A percentile compares a stretch with the other conserved stretches of the same genome.
Conservation (phyloP, 192 early-diverging fungal genomes). For the Coemansia pectinata region DNA sequence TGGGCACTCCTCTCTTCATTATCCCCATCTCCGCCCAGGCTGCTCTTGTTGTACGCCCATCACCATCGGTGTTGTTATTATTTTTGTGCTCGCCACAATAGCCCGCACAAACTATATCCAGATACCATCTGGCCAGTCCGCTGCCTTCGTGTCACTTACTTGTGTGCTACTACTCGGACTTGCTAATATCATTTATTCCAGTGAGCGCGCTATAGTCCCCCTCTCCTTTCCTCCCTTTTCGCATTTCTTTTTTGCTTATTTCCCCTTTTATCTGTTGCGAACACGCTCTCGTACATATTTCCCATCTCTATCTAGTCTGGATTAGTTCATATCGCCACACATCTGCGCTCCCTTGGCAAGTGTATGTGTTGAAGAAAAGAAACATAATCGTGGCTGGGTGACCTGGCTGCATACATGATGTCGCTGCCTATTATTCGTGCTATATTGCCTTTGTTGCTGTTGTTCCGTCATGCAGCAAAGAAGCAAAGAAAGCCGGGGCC, state of each 20-base stretch:
- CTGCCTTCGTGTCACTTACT: not conserved
- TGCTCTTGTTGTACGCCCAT: not conserved
- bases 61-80: not conserved
- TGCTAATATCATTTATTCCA: not conserved
- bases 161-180: conserved; percentile 2
- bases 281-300: not conserved
- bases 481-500: not conserved
- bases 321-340: conserved; percentile 1
- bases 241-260: not conserved
- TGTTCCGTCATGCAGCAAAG: not conserved
- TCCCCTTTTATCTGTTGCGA: not conserved
- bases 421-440: not conserved
- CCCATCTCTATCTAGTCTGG: not conserved
- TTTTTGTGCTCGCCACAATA: conserved; percentile 9
- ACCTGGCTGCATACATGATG: not conserved
- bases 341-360: not conserved
- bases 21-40: conserved; percentile 1
- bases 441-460: conserved; percentile 1
- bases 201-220: not conserved
- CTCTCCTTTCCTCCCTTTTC: not conserved
- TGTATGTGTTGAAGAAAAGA: not conserved
- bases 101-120: conserved; percentile 2
- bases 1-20: not conserved
- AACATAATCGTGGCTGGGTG: not conserved
- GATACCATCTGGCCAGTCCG: not conserved